Evolutionary conservation across 1,284 basidiomycete species (phyloP).

Genomic region (Mycosarcoma mackinlayi): DNA sequence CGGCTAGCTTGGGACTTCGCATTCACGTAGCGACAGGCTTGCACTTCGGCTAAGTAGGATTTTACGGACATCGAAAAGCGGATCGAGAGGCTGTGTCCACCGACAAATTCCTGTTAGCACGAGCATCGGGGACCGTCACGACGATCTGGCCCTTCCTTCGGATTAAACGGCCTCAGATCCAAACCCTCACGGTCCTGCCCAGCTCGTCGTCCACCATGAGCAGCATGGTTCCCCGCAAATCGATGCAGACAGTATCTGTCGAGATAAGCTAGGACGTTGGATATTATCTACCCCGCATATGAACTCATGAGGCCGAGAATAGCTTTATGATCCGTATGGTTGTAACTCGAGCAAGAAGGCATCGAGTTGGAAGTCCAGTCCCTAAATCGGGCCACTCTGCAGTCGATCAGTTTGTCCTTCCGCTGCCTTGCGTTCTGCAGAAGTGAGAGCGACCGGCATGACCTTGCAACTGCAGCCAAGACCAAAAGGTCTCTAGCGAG

Average conservation of each 20-base stretch:
- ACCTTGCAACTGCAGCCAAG: neutral
- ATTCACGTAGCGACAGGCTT: neutral
- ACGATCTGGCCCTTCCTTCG: neutral
- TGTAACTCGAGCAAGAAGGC: too few relatives aligned
- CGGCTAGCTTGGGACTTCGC: too few relatives aligned
- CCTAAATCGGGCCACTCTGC: neutral
- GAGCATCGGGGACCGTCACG: constrained; percentile 17
- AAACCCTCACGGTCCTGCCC: neutral
- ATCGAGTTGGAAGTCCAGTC: too few relatives aligned
- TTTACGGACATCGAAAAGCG: constrained; percentile 7
- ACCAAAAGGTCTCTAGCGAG: neutral
- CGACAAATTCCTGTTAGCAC: neutral
- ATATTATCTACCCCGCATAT: constrained; percentile 9
- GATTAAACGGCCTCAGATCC: constrained; percentile 18
- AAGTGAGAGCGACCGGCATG: constrained; percentile 5
- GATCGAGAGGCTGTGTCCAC: neutral
- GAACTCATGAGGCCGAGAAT: too few relatives aligned
- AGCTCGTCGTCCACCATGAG: constrained; percentile 1
- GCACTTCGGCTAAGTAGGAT: constrained; percentile 14
- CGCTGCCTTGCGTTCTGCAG: too few relatives aligned
- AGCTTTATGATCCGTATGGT: too few relatives aligned
- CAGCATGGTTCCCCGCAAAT: neutral
- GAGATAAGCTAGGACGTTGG: neutral
- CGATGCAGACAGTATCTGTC: neutral
- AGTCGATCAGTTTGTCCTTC: neutral